Conservation (phyloP, 2,329 filamentous ascomycete species). For the Aspergillus sp. region DNA sequence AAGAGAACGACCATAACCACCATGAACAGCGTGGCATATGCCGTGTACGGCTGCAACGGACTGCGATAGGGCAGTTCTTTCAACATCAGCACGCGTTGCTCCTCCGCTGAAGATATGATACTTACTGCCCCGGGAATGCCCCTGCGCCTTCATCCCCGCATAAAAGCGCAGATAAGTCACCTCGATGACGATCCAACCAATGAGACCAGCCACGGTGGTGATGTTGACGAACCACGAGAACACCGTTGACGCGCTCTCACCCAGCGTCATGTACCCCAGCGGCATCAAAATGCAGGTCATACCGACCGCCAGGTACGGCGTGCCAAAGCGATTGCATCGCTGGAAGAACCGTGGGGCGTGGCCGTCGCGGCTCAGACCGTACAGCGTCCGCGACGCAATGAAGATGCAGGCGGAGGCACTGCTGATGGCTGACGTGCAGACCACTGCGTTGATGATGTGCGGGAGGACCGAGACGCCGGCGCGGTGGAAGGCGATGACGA, state of each 20-base stretch:
- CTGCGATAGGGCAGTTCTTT: background rate
- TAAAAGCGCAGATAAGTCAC: background rate
- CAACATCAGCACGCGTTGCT: no score
- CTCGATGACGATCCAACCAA: slow-evolving; percentile 57
- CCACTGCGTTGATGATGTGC: slow-evolving; percentile 72
- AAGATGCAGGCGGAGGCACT: slow-evolving; percentile 67
- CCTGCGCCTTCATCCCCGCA: background rate
- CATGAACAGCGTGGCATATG: background rate
- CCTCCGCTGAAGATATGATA: no score
- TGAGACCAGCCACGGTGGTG: slow-evolving; percentile 61
- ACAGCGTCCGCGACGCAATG: slow-evolving; percentile 53
- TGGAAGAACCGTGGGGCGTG: slow-evolving; percentile 55
- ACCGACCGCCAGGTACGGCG: slow-evolving; percentile 44
- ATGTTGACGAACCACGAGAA: slow-evolving; percentile 66
- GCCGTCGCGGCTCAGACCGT: slow-evolving; percentile 46
- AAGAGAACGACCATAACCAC: background rate
- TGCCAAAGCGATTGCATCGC: slow-evolving; percentile 30
- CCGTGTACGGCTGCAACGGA: background rate
- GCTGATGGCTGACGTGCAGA: slow-evolving; percentile 70
- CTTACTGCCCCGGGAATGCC: background rate
- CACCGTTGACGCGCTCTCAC: slow-evolving; percentile 56
- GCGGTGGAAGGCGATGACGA: slow-evolving; percentile 69
- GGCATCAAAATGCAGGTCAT: slow-evolving; percentile 43
- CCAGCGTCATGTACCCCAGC: slow-evolving; percentile 46
- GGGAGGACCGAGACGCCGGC: slow-evolving; percentile 68